Base-by-base conservation (phyloP, 1,284 basidiomycete genomes). In the Microbotryum scabiosae region DNA sequence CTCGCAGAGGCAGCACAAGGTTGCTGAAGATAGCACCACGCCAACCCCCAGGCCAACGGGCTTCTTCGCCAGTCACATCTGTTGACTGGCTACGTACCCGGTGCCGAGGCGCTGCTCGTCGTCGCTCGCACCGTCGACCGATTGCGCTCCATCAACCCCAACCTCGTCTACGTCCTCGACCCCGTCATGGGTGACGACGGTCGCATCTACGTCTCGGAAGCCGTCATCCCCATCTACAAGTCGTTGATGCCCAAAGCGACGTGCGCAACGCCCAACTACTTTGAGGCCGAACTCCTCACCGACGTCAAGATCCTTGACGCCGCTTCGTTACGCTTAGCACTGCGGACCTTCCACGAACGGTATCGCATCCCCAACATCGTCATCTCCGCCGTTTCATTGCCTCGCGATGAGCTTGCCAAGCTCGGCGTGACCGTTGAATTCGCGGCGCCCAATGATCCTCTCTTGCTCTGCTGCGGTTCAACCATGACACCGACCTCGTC, bases 251-350 rank as follows among this genome's bases (percentile, higher is more conserved):
- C 82, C 20, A 77, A 86, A 25, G 85, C 93, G 1, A 90, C 88
- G 0, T 86, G 97, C 60, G 94, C 97, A 67, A 93, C 94, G 0
- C 94, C 94, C 0, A 99, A 99, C 74, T 96, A 93, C 82, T 99
- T 94, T 68, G 96, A 99, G 78, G 88, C 88, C 59, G 92, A 97
- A 75, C 79, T 85, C 4, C 78, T 94, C 16, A 90, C 92, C 0
- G 82, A 83, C 49, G 78, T 82, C 52, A 76, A 82, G 57, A 84
- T 97, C 51, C 80, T 78, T 14, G 84, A 86, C 61, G 72, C 86
- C 1, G 57, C 74, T 0, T 84, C 88, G 2, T 79, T 98, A 2
- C 82, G 81, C 25, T 72, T 78, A 1, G 90, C 90, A 2, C 77
- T 98, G 36, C 75, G 74, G 9, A 82, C 82, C 18, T 81, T 99